Conservation (phyloP, 2,329 filamentous ascomycete species). For the Thermoascus crustaceus region DNA sequence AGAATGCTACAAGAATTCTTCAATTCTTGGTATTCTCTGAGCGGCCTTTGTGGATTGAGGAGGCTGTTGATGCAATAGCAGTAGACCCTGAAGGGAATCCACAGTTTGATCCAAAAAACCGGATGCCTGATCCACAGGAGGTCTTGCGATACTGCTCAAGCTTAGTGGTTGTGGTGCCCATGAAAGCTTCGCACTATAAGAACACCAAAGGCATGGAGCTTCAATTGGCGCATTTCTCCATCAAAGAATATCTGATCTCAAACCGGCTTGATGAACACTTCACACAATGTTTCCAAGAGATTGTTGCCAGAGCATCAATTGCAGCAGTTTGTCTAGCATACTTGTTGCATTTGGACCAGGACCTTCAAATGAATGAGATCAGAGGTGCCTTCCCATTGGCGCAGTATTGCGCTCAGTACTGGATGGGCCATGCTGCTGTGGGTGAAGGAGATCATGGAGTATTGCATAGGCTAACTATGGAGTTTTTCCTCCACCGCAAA, state of each 20-base stretch:
- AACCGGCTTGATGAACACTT: not conserved
- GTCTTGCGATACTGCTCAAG: constrained; percentile 12
- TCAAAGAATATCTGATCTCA: constrained; percentile 10
- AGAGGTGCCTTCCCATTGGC: not conserved
- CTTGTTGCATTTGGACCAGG: constrained; percentile 10
- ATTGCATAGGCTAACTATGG: not conserved
- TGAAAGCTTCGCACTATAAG: not conserved
- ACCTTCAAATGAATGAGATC: not conserved
- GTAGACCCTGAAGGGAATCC: constrained; percentile 13
- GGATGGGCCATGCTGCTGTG: constrained; percentile 1
- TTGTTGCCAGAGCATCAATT: constrained; percentile 7
- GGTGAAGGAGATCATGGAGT: not conserved
- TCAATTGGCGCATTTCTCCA: constrained; percentile 16
- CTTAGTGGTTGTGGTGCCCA: constrained; percentile 6
- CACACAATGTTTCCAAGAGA: constrained; percentile 1
- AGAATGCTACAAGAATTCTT: constrained; percentile 16
- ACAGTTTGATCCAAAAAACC: constrained; percentile 17
- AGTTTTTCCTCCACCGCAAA: not conserved
- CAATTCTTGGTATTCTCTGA: constrained; percentile 19
- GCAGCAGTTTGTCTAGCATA: constrained; percentile 18
- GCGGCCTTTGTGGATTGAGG: constrained; percentile 17
- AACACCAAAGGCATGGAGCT: constrained; percentile 2
- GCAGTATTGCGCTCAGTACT: constrained; percentile 1
- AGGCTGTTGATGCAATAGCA: constrained; percentile 21
- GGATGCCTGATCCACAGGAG: constrained; percentile 16